Conservation (phyloP, 345 rosid genomes). For the Eucalyptus grandis region DNA sequence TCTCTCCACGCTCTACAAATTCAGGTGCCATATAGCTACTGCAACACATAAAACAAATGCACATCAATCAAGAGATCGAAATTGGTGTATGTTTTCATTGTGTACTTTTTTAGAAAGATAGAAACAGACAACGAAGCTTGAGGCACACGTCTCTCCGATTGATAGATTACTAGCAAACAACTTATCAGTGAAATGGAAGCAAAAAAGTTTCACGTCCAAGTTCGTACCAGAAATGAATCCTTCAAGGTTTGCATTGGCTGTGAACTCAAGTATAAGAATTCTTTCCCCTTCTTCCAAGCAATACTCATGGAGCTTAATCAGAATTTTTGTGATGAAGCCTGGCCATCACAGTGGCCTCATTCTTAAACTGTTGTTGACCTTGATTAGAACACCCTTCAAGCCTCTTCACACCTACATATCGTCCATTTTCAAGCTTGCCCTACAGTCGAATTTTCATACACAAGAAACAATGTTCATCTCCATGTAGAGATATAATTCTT, state of each 20-base stretch:
- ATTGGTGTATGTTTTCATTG: not conserved
- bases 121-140: not conserved
- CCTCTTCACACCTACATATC: conserved; percentile 35
- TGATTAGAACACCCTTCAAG: conserved; percentile 31
- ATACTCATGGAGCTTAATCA: conserved; percentile 14
- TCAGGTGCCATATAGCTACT: not conserved
- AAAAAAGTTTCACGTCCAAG: conserved; percentile 22
- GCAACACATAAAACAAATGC: not conserved
- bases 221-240: conserved; percentile 36
- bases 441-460: not conserved
- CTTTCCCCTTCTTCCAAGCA: not conserved
- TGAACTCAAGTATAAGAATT: not conserved
- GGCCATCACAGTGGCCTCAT: conserved; percentile 27
- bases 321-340: conserved; percentile 45
- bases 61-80: not conserved
- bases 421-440: conserved; percentile 25
- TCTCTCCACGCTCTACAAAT: not conserved
- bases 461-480: not conserved
- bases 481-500: not conserved
- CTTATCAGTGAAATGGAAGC: not conserved
- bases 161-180: not conserved
- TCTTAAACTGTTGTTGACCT: conserved; percentile 39
- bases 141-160: not conserved
- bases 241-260: not conserved
- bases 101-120: not conserved